A percentile compares a stretch with the other conserved stretches of the same genome.
These are phyloP conservation scores for Lathyrus aphaca DNA, from an alignment of 306 rosid species.

Conservation along the genomic window DNA sequence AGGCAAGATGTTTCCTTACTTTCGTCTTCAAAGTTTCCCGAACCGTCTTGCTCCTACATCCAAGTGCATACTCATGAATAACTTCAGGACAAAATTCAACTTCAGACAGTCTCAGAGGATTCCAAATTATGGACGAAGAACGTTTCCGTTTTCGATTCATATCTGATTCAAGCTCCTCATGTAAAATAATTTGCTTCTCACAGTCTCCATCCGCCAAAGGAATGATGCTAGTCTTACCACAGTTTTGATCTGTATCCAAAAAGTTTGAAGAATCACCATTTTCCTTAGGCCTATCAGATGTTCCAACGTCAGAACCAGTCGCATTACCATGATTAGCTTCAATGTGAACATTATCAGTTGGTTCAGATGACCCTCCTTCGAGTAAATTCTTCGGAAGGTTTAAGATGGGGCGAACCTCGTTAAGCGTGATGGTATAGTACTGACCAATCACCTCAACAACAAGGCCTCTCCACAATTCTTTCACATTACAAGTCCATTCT, in stretches of 20 bases:
- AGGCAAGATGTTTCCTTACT: constrained; percentile 57
- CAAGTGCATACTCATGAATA: constrained; percentile 42
- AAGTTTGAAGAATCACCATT: constrained; percentile 2
- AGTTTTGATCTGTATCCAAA: constrained; percentile 31
- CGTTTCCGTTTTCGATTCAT: constrained; percentile 16
- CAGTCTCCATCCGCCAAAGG: constrained; percentile 22
- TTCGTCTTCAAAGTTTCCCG: constrained; percentile 34
- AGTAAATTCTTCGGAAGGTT: constrained; percentile 42
- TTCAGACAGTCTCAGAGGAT: constrained; percentile 36
- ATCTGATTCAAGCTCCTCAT: constrained; percentile 27
- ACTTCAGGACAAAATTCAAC: constrained; percentile 54
- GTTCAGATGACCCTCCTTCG: constrained; percentile 42
- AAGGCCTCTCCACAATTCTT: constrained; percentile 65
- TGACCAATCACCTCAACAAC: constrained; percentile 58
- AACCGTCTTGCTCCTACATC: constrained; percentile 33
- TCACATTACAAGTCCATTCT: constrained; percentile 72
- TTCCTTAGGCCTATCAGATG: constrained; percentile 17
- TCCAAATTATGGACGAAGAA: constrained; percentile 38
- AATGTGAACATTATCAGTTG: constrained; percentile 29
- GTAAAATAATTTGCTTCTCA: constrained; percentile 34
- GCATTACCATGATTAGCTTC: constrained; percentile 13
- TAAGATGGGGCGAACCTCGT: constrained; percentile 43
- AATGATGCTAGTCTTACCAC: constrained; percentile 7
- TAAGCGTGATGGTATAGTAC: constrained; percentile 45
- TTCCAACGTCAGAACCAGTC: constrained; percentile 32